Evolutionary conservation across 352 stramenopile genomes (phyloP), one percentile per base, ranked within the genome.

Genomic region (Thalassiosira hispida): DNA sequence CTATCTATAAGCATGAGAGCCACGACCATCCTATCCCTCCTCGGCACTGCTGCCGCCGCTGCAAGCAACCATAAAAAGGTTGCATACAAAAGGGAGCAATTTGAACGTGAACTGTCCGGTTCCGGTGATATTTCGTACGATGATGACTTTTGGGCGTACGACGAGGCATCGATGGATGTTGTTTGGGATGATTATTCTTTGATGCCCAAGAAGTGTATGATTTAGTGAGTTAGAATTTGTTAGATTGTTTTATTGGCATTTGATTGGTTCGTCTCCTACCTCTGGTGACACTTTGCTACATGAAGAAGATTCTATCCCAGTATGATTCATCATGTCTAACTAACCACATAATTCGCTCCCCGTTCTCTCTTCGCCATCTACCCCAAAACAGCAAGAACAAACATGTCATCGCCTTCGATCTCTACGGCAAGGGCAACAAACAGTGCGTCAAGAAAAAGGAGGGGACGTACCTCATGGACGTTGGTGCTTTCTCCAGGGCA

Each of bases 141-240:
- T 62, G 63, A 79, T 49, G 63, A 77, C 44, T 77, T 73, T 31
- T 73, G 71, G 77, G 47, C 42, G 18, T 84, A 64, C 12, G 68
- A 76, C 38, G 31, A 79, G 14, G 57, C 25, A 22, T 44, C 29
- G 2, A 52, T 25, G 29, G 22, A 65, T 22, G 57, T 56, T 29
- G 46, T 68, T 60, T 84, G 63, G 63, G 65, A 23, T 47, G 63
- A 79, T 61, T 79, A 79, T 57, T 64, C 52, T 46, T 56, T 84
- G 14, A 27, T 51, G n/a, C 63, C 77, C 7, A 73, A 62, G 46
- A 69, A 75, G 59, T 84, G 77, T 55, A 61, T 84, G 35, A 40
- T 73, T 49, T 52, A 73, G 77, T 84, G 35, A 84, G 77, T 79
- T 6, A 44, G n/a, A 29, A 12, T 6, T 44, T n/a, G n/a, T n/a